Evolutionary conservation across 768 basidiomycete species (phyloP).

Genomic region (Macrocybe gigantea): DNA sequence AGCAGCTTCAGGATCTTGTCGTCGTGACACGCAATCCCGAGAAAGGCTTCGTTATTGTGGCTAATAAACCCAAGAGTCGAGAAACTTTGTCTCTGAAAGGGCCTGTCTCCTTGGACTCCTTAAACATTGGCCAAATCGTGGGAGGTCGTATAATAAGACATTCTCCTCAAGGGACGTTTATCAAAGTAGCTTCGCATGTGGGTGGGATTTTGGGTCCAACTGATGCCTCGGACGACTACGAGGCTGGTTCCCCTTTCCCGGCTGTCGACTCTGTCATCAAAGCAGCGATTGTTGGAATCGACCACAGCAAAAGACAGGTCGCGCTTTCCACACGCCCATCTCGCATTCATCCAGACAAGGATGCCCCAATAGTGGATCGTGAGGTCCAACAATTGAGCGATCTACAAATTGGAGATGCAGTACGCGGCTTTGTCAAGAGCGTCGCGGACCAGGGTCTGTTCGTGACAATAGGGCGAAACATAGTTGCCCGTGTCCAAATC

Average conservation of each 20-base stretch:
- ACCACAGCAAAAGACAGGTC: slow-evolving; percentile 60
- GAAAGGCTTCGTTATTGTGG: slow-evolving; percentile 82
- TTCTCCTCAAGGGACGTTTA: slow-evolving; percentile 61
- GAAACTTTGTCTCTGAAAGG: slow-evolving; percentile 39
- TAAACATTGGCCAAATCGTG: slow-evolving; percentile 69
- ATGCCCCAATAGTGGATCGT: slow-evolving; percentile 50
- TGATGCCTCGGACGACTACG: slow-evolving; percentile 79
- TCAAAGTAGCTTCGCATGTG: slow-evolving; percentile 71
- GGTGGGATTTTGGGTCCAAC: slow-evolving; percentile 78
- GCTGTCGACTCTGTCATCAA: slow-evolving; percentile 61
- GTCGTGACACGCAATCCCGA: slow-evolving; percentile 88
- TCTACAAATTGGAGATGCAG: slow-evolving; percentile 64
- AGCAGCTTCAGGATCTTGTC: slow-evolving; percentile 67
- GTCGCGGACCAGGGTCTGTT: slow-evolving; percentile 86
- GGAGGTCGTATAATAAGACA: slow-evolving; percentile 78
- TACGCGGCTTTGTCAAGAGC: slow-evolving; percentile 88
- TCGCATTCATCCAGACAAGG: slow-evolving; percentile 48
- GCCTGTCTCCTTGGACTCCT: slow-evolving; percentile 56
- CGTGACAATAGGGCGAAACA: slow-evolving; percentile 74
- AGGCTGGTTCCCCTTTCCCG: slow-evolving; percentile 49
- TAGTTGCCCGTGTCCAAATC: slow-evolving; percentile 92
- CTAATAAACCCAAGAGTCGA: slow-evolving; percentile 60
- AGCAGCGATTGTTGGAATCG: slow-evolving; percentile 65
- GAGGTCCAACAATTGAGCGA: slow-evolving; percentile 60
- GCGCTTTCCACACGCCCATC: slow-evolving; percentile 81